A percentile compares a stretch with the other conserved stretches of the same genome.
Conservation (phyloP, 495 filamentous ascomycete species). For the Clavariopsis aquatica region DNA sequence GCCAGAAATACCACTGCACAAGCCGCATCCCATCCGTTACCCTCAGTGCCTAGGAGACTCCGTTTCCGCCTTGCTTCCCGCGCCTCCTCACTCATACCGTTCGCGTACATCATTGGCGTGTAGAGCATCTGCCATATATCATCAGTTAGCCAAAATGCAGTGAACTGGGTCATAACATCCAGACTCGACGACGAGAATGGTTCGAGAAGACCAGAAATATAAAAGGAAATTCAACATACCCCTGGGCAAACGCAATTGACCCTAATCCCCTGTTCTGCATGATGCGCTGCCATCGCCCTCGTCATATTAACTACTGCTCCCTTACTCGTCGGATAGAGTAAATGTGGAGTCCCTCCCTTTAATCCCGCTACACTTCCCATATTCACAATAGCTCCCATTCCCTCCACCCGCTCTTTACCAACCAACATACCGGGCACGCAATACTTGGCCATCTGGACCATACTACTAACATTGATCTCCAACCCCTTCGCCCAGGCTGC, state of each 20-base stretch:
- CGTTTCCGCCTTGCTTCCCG: conserved; percentile 51
- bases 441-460: conserved; percentile 60
- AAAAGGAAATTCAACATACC: neutral
- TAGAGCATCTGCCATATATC: conserved; percentile 50
- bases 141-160: neutral
- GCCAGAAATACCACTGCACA: conserved; percentile 30
- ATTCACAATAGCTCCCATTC: conserved; percentile 51
- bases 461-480: conserved; percentile 59
- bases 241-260: conserved; percentile 64
- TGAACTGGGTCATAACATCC: neutral
- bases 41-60: conserved; percentile 57
- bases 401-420: conserved; percentile 40
- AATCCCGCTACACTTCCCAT: conserved; percentile 60
- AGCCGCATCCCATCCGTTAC: conserved; percentile 55
- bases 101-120: conserved; percentile 61
- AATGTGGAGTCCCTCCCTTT: conserved; percentile 58
- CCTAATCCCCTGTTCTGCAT: conserved; percentile 54
- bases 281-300: conserved; percentile 60
- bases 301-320: conserved; percentile 63
- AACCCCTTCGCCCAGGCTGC: conserved; percentile 55
- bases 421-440: conserved; percentile 56
- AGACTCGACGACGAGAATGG: neutral
- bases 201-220: neutral
- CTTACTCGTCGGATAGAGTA: conserved; percentile 64
- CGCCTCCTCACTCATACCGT: conserved; percentile 54